Percentiles rank a stretch among this genome's conserved stretches.
phyloP scores from a whole-genome alignment of 805 yeast genomes.

The Myxozyma udenii region DNA sequence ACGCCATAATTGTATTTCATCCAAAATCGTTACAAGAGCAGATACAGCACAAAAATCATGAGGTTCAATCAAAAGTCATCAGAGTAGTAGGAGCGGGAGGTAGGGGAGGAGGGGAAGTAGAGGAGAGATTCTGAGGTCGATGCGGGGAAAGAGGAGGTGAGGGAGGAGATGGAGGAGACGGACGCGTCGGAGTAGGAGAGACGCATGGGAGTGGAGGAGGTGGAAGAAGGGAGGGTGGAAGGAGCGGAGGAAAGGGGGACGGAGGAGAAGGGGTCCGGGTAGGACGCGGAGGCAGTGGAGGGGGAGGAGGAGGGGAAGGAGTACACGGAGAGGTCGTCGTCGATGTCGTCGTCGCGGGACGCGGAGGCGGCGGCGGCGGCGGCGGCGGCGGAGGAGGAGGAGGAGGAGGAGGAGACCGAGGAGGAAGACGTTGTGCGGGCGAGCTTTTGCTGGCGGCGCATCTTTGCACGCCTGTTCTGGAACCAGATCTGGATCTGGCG shows the following conservation, averaged over 20 bases:
- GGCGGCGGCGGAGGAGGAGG: too few relatives aligned
- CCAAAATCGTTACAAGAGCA: too few relatives aligned
- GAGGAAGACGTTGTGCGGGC: neutral
- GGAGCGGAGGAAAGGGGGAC: neutral
- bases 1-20: too few relatives aligned
- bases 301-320: too few relatives aligned
- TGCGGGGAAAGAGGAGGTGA: neutral
- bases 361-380: too few relatives aligned
- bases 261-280: too few relatives aligned
- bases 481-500: constrained; percentile 30
- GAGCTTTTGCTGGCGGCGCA: constrained; percentile 3
- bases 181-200: neutral
- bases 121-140: neutral
- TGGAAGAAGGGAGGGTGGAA: neutral
- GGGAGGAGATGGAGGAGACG: neutral
- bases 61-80: too few relatives aligned
- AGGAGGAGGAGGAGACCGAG: neutral
- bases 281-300: too few relatives aligned
- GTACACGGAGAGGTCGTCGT: too few relatives aligned
- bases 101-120: neutral
- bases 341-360: too few relatives aligned
- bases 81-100: too few relatives aligned
- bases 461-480: constrained; percentile 28
- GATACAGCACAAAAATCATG: too few relatives aligned
- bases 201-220: constrained; percentile 2